Conservation (phyloP, 2,329 filamentous ascomycete species). For the Penicillium sp. region DNA sequence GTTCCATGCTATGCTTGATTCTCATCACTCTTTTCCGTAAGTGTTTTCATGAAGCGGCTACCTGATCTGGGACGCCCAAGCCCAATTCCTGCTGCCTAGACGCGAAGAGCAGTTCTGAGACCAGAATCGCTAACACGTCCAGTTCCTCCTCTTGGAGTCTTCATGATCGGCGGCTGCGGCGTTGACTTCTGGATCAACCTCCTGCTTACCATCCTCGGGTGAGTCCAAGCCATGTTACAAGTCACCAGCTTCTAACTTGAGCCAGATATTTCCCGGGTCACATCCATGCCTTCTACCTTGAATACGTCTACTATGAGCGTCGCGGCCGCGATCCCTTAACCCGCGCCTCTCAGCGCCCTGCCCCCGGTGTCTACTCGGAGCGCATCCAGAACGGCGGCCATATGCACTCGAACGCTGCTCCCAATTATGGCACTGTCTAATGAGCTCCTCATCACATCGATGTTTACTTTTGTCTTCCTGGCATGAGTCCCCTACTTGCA, state of each 20-base stretch:
- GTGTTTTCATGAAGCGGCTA: constrained; percentile 8
- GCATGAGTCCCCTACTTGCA: not conserved
- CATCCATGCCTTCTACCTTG: constrained; percentile 73
- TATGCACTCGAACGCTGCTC: not conserved
- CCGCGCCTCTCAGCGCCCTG: constrained; percentile 19
- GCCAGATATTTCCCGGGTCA: constrained; percentile 68
- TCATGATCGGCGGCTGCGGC: constrained; percentile 60
- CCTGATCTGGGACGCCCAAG: not conserved
- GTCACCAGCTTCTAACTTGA: not conserved
- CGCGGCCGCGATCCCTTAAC: constrained; percentile 29
- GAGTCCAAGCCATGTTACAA: constrained; percentile 20
- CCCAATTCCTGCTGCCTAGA: constrained; percentile 1
- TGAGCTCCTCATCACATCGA: not conserved
- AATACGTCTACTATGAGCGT: constrained; percentile 78
- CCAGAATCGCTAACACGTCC: constrained; percentile 10
- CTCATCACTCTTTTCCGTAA: constrained; percentile 46
- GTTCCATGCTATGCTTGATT: constrained; percentile 42
- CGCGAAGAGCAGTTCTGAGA: not conserved
- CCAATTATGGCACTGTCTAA: constrained; percentile 26
- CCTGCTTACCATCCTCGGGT: constrained; percentile 61
- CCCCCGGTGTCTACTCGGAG: constrained; percentile 39
- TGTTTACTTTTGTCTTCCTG: not conserved
- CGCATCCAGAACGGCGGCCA: constrained; percentile 38
- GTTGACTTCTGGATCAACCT: constrained; percentile 63
- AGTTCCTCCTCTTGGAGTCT: constrained; percentile 65